Percentiles rank a stretch among this genome's conserved stretches.
These are phyloP conservation scores for Ogataea nonfermentans DNA, from an alignment of 805 yeast genomes.

Conservation along the genomic window DNA sequence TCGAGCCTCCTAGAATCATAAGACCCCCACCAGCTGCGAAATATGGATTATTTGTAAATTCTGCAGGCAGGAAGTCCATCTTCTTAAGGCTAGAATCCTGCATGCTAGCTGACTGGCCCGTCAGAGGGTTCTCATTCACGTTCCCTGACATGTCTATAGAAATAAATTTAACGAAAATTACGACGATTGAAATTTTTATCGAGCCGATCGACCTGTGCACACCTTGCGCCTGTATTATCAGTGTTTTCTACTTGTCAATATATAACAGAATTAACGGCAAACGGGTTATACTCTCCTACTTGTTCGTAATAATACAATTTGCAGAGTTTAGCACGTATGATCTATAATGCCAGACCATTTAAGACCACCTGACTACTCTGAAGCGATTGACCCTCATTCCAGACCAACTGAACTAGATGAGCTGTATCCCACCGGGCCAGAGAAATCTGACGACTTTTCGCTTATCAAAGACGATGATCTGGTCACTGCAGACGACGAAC, in stretches of 20 bases:
- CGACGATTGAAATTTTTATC: no score
- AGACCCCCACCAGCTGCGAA: slow-evolving; percentile 98
- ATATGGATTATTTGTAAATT: slow-evolving; percentile 66
- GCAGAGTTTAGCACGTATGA: background rate
- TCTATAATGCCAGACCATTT: slow-evolving; percentile 8
- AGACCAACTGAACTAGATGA: slow-evolving; percentile 8
- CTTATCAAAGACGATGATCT: slow-evolving; percentile 8
- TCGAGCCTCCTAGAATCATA: slow-evolving; percentile 89
- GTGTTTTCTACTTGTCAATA: no score
- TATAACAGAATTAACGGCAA: slow-evolving; percentile 4
- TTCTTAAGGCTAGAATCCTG: no score
- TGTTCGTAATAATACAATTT: background rate
- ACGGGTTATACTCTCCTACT: background rate
- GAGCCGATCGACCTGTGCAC: no score
- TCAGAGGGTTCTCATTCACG: no score
- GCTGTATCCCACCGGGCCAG: slow-evolving; percentile 15
- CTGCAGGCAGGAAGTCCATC: slow-evolving; percentile 35
- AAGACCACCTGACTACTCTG: slow-evolving; percentile 16
- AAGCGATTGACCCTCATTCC: background rate
- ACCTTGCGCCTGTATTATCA: no score
- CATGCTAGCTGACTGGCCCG: no score
- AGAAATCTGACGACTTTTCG: slow-evolving; percentile 9
- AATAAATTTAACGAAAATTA: no score
- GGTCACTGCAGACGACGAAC: slow-evolving; percentile 12
- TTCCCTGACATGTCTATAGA: no score